Percentiles rank a stretch among this genome's conserved stretches.
phyloP scores from a whole-genome alignment of 495 filamentous ascomycete genomes.

The Daldinia caldariorum region DNA sequence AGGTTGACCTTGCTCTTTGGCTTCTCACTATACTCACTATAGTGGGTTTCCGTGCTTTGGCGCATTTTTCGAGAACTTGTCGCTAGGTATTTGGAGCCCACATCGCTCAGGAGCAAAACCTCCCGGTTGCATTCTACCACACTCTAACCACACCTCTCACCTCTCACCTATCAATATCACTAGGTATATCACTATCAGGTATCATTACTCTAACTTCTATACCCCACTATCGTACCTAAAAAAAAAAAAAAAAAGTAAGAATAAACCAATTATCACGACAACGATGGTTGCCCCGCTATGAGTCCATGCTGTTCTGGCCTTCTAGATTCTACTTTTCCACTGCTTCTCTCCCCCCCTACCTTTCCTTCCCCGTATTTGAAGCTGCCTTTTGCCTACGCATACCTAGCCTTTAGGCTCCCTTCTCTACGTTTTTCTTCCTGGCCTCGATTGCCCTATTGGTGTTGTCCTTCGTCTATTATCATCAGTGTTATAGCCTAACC shows the following conservation, averaged over 20 bases:
- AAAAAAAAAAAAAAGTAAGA: no score
- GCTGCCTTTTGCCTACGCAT: constrained; percentile 41
- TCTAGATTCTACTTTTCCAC: constrained; percentile 15
- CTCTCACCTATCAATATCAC: constrained; percentile 23
- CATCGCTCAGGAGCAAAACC: constrained; percentile 45
- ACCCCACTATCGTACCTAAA: constrained; percentile 36
- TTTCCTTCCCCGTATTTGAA: constrained; percentile 34
- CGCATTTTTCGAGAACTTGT: constrained; percentile 7
- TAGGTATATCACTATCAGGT: constrained; percentile 30
- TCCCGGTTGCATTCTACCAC: constrained; percentile 44
- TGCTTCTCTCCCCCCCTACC: constrained; percentile 29
- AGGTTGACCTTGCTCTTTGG: background rate
- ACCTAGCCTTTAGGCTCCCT: constrained; percentile 17
- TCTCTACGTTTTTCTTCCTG: constrained; percentile 3
- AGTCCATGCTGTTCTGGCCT: constrained; percentile 40
- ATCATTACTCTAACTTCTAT: constrained; percentile 26
- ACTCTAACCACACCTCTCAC: constrained; percentile 18
- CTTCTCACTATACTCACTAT: background rate
- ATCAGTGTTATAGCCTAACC: constrained; percentile 9
- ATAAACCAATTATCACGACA: constrained; percentile 36
- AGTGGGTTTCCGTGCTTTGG: constrained; percentile 9
- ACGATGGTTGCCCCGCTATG: constrained; percentile 39
- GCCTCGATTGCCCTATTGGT: constrained; percentile 9
- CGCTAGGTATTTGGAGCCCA: constrained; percentile 27
- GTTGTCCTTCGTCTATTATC: constrained; percentile 16